Evolutionary conservation across 768 basidiomycete genomes (phyloP).

Genomic region (Hypsizygus marmoreus): DNA sequence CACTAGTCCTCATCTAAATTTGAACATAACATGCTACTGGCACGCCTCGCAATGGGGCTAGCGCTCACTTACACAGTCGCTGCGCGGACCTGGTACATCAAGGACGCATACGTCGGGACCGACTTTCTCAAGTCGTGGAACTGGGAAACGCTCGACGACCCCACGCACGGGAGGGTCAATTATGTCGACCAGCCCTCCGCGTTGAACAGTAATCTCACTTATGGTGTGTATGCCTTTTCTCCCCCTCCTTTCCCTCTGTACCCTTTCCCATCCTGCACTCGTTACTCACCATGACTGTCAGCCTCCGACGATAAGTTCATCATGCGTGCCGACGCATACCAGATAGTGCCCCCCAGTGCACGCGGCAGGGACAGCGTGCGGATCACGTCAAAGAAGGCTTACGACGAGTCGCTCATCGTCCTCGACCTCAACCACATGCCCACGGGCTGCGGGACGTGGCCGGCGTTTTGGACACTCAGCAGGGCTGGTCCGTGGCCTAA

Average conservation of each 20-base stretch:
- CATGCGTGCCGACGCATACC: constrained; percentile 55
- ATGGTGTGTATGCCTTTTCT: constrained; percentile 33
- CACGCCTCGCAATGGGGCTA: constrained; percentile 2
- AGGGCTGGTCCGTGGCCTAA: constrained; percentile 55
- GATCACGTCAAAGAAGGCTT: constrained; percentile 47
- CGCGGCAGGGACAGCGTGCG: constrained; percentile 62
- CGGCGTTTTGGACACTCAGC: constrained; percentile 64
- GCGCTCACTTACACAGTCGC: background rate
- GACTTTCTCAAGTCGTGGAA: constrained; percentile 48
- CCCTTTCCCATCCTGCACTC: no score
- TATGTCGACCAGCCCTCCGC: constrained; percentile 52
- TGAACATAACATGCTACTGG: constrained; percentile 3
- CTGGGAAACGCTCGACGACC: constrained; percentile 55
- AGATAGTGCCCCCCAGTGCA: constrained; percentile 33
- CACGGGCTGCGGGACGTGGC: constrained; percentile 60
- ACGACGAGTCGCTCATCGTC: constrained; percentile 47
- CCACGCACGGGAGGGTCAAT: constrained; percentile 68
- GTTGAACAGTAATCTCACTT: constrained; percentile 43
- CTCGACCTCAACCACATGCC: constrained; percentile 65
- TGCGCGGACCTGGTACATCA: constrained; percentile 10
- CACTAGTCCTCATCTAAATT: constrained; percentile 3
- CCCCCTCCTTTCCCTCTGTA: background rate
- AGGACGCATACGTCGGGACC: constrained; percentile 13
- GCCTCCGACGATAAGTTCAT: constrained; percentile 47
- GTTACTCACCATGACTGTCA: constrained; percentile 15